These are phyloP conservation scores for Syncephalastrum monosporum DNA, from an alignment of 371 early-diverging fungal genomes.

Conservation along the genomic window DNA sequence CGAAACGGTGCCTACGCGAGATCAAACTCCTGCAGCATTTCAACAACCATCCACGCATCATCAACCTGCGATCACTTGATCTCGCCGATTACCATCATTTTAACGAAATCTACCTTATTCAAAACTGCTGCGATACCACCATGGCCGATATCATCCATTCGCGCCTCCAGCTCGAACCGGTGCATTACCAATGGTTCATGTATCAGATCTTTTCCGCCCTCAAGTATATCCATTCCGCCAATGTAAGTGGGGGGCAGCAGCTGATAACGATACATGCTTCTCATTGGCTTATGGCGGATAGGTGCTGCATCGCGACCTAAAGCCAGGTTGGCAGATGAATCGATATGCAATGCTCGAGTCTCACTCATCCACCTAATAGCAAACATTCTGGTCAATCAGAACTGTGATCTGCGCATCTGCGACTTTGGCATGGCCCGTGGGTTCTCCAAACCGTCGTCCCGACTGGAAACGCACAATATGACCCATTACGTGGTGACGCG, in stretches of 20 bases:
- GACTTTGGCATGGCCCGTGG: slow-evolving; percentile 82
- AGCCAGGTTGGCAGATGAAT: slow-evolving; percentile 10
- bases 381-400: slow-evolving; percentile 79
- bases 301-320: slow-evolving; percentile 34
- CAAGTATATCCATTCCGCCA: slow-evolving; percentile 90
- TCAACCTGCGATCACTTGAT: slow-evolving; percentile 68
- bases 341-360: not conserved
- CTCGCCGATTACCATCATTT: slow-evolving; percentile 64
- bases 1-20: slow-evolving; percentile 74
- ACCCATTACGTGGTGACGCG: slow-evolving; percentile 87
- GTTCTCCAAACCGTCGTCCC: slow-evolving; percentile 34
- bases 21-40: slow-evolving; percentile 78
- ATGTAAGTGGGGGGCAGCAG: slow-evolving; percentile 43
- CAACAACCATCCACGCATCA: slow-evolving; percentile 78
- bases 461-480: slow-evolving; percentile 47
- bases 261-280: not conserved
- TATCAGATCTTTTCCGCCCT: slow-evolving; percentile 88
- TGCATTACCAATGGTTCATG: slow-evolving; percentile 91
- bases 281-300: slow-evolving; percentile 3
- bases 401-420: slow-evolving; percentile 80
- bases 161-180: slow-evolving; percentile 78
- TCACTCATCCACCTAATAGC: slow-evolving; percentile 29
- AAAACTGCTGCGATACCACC: slow-evolving; percentile 90
- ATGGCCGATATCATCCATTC: slow-evolving; percentile 90
- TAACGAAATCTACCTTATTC: slow-evolving; percentile 66